Evolutionary conservation across 179 eudicot genomes (phyloP).

Genomic region (Drosera spatulata): DNA sequence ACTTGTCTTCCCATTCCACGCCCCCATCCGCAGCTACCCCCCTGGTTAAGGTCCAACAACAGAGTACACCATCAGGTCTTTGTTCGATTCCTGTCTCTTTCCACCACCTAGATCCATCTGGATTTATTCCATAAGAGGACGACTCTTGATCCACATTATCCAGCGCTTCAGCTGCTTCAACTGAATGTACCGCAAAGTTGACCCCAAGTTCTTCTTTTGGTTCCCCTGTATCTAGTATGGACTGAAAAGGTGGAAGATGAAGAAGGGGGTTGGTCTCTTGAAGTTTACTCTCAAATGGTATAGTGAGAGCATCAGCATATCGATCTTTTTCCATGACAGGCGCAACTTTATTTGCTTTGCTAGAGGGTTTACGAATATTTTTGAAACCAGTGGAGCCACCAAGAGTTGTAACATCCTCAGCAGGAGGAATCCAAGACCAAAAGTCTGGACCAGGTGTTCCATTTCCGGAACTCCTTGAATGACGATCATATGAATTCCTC

Average conservation of each 20-base stretch:
- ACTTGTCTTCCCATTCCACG: conserved; percentile 89
- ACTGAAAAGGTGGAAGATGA: conserved; percentile 75
- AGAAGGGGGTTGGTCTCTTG: conserved; percentile 18
- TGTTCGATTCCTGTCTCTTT: conserved; percentile 69
- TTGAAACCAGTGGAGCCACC: conserved; percentile 13
- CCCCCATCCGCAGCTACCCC: conserved; percentile 72
- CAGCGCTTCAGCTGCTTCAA: conserved; percentile 69
- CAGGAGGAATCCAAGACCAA: conserved; percentile 90
- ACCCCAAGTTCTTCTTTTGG: conserved; percentile 33
- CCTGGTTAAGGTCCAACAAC: conserved; percentile 69
- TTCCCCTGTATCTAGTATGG: conserved; percentile 33
- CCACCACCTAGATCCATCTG: conserved; percentile 89
- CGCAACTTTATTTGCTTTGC: conserved; percentile 8
- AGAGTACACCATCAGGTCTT: conserved; percentile 72
- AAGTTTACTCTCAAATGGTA: conserved; percentile 61
- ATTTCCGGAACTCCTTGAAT: conserved; percentile 17
- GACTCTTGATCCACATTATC: conserved; percentile 21
- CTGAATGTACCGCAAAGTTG: conserved; percentile 55
- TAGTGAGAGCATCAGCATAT: conserved; percentile 23
- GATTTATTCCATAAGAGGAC: conserved; percentile 28
- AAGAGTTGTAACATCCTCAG: conserved; percentile 14
- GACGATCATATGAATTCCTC: conserved; percentile 13
- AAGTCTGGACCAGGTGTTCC: conserved; percentile 75
- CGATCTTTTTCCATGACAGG: conserved; percentile 57
- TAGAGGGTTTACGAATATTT: conserved; percentile 19